Evolutionary conservation across 73 alveolate genomes (phyloP), one percentile per base, ranked within the genome.

Genomic region (Durusdinium trenchii): DNA sequence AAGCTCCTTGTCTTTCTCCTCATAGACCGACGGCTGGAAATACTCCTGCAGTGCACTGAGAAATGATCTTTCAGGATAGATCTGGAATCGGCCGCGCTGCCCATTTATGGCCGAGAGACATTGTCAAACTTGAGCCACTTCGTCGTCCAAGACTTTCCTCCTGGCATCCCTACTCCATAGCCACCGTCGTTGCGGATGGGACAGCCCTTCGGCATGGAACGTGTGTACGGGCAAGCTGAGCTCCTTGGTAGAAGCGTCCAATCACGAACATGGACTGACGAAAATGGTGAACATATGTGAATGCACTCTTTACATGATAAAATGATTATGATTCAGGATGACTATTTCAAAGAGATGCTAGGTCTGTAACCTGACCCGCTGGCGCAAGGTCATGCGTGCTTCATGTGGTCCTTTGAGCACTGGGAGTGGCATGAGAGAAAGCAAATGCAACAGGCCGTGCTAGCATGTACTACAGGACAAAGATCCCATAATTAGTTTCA

Each of bases 121-220:
- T 94, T 94, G 99, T 94, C 99, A 60, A 94, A 94, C 47, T 78
- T 94, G 46, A 94, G 94, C 99, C 99, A 94, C 73, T 94, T 94
- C 30, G 99, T 40, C 7, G 99, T 94, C 99, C 99, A 94, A 14
- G 86, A 57, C 82, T 94, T 94, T 52, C 99, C 99, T 3, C 99
- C 99, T 32, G 99, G 99, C 99, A 94, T 94, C 69, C 99, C 99
- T 26, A 94, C 99, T 6, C 99, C 99, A 32, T 45, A n/a, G n/a
- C 47, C 90, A 20, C 99, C 99, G 28, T 94, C 99, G 83, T 94
- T 57, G 62, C 99, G 89, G 51, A 94, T 94, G 82, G 99, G 99
- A 46, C 99, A 94, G 64, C 94, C 47, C 28, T 45, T 61, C 20
- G 99, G 99, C 82, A 94, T 62, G 84, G 93, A 64, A 9, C 51